These are phyloP conservation scores for Chimonanthus salicifolius DNA, from an alignment of 164 flowering plant species.

Conservation along the genomic window DNA sequence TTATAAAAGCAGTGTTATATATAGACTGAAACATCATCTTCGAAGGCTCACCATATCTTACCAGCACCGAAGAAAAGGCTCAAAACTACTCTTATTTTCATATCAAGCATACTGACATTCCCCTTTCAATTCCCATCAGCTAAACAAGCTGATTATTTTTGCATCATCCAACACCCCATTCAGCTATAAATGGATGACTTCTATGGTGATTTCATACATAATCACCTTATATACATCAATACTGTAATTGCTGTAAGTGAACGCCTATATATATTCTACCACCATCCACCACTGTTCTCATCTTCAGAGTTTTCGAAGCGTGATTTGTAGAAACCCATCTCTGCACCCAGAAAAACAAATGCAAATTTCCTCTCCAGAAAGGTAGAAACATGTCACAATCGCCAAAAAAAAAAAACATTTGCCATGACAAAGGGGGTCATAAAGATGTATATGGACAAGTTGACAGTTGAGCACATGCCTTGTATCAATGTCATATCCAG, in stretches of 20 bases:
- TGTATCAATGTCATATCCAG: background rate
- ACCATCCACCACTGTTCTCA: background rate
- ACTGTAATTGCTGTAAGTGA: background rate
- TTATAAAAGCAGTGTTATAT: no score
- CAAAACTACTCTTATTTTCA: background rate
- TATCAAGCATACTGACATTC: background rate
- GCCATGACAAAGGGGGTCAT: background rate
- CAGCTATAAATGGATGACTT: background rate
- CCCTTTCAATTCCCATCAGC: background rate
- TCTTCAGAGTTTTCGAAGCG: conserved; percentile 11
- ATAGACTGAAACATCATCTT: background rate
- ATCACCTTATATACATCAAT: background rate
- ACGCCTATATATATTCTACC: background rate
- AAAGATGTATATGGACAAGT: background rate
- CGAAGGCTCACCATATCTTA: background rate
- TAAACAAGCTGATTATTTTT: background rate
- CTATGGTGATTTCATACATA: background rate
- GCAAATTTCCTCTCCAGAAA: background rate
- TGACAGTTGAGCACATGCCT: background rate
- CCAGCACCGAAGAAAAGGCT: background rate
- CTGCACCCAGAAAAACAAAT: conserved; percentile 2
- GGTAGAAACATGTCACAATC: background rate
- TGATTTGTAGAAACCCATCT: conserved; percentile 13
- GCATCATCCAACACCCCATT: background rate
- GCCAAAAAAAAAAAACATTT: background rate